Evolutionary conservation across 75 land plant genomes (phyloP).

Genomic region (Cryptomeria japonica): DNA sequence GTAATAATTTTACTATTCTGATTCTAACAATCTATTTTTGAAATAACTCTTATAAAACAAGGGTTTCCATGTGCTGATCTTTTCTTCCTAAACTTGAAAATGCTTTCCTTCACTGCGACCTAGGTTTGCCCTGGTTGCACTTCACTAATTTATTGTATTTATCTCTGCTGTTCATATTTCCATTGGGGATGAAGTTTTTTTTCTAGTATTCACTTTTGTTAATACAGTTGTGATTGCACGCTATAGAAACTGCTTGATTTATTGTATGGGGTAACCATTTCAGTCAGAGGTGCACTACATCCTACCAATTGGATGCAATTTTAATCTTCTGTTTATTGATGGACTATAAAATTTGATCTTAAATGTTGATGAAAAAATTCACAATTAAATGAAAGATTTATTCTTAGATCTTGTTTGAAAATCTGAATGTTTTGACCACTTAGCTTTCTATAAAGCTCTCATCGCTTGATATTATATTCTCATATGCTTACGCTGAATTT

Average conservation of each 20-base stretch:
- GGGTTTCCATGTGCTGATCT: background rate
- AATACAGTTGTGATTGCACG: background rate
- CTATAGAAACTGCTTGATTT: no score
- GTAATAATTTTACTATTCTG: background rate
- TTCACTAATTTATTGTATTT: no score
- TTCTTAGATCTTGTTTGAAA: background rate
- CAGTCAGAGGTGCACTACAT: no score
- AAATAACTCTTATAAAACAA: background rate
- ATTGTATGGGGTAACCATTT: no score
- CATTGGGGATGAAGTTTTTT: background rate
- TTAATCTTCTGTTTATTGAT: background rate
- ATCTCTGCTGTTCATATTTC: background rate
- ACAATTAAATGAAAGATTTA: no score
- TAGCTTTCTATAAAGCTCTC: background rate
- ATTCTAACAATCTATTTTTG: background rate
- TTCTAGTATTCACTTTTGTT: no score
- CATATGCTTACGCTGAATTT: no score
- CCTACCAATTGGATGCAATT: background rate
- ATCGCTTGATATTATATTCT: no score
- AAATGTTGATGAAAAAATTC: no score
- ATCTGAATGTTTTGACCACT: background rate
- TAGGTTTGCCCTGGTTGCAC: background rate
- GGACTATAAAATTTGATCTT: no score
- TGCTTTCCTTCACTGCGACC: background rate
- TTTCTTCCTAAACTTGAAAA: no score